Percentiles rank a stretch among this genome's conserved stretches.
phyloP scores from a whole-genome alignment of 768 basidiomycete species.

The Lanmaoa rubissima region DNA sequence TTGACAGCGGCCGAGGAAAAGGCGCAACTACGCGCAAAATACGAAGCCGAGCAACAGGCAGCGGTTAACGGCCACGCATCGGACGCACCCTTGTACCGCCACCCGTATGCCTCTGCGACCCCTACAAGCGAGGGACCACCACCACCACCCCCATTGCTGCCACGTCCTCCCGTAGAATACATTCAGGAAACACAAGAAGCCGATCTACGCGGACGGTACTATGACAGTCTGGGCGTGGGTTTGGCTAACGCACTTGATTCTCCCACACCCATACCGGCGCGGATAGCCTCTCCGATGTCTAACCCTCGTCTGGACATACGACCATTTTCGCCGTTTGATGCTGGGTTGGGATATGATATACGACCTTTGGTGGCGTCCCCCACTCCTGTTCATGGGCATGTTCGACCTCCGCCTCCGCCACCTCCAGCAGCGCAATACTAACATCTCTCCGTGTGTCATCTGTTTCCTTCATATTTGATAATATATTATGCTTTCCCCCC shows the following conservation, averaged over 20 bases:
- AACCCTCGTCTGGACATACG: slow-evolving; percentile 35
- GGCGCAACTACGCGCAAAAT: slow-evolving; percentile 61
- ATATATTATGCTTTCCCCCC: slow-evolving; percentile 8
- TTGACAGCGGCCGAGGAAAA: slow-evolving; percentile 81
- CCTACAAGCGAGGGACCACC: slow-evolving; percentile 38
- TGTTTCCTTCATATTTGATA: slow-evolving; percentile 16
- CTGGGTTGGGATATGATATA: slow-evolving; percentile 25
- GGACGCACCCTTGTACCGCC: slow-evolving; percentile 6
- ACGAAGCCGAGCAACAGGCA: slow-evolving; percentile 51
- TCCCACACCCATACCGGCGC: slow-evolving; percentile 19
- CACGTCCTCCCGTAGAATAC: slow-evolving; percentile 75
- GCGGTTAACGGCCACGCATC: slow-evolving; percentile 25
- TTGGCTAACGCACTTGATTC: slow-evolving; percentile 36
- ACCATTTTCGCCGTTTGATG: slow-evolving; percentile 49
- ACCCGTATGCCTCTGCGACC: slow-evolving; percentile 16
- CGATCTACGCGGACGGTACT: slow-evolving; percentile 53
- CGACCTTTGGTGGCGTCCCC: slow-evolving; percentile 6
- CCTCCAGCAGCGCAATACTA: slow-evolving; percentile 16
- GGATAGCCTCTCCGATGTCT: slow-evolving; percentile 12
- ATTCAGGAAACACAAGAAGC: slow-evolving; percentile 81
- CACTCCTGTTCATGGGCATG: neutral
- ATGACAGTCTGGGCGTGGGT: slow-evolving; percentile 24
- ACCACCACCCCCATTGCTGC: slow-evolving; percentile 74
- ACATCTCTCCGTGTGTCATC: neutral
- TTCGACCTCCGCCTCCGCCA: slow-evolving; percentile 9